Conservation (phyloP, 1,284 basidiomycete species). For the Pseudozyma tsukubaensis region DNA sequence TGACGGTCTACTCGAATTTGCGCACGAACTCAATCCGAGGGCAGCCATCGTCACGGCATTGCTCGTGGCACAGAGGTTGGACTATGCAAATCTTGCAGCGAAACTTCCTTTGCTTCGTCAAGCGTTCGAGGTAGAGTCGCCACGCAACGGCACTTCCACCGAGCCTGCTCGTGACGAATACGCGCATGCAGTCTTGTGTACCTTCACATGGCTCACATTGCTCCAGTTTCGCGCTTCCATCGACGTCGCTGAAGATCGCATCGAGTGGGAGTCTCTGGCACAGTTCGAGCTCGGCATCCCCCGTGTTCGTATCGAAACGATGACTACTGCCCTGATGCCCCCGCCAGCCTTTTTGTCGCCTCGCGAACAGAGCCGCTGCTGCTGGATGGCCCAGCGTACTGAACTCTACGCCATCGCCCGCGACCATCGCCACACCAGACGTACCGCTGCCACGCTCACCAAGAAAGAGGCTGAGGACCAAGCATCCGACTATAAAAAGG, state of each 20-base stretch:
- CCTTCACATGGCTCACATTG: conserved; percentile 42
- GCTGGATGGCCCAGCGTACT: conserved; percentile 48
- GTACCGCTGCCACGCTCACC: conserved; percentile 23
- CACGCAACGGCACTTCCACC: not conserved
- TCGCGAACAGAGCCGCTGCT: conserved; percentile 43
- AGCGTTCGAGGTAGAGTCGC: conserved; percentile 24
- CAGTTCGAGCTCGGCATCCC: conserved; percentile 37
- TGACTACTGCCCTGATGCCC: conserved; percentile 28
- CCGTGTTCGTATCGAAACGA: conserved; percentile 13
- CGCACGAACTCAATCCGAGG: conserved; percentile 38
- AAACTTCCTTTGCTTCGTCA: conserved; percentile 31
- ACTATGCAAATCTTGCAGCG: conserved; percentile 28
- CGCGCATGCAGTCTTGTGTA: conserved; percentile 40
- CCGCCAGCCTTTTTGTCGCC: conserved; percentile 34
- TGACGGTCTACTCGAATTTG: conserved; percentile 38
- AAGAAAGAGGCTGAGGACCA: conserved; percentile 45
- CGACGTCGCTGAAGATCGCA: conserved; percentile 44
- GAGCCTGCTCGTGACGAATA: conserved; percentile 31
- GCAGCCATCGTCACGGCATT: conserved; percentile 43
- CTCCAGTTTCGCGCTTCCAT: conserved; percentile 40
- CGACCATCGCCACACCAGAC: conserved; percentile 40
- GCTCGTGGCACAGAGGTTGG: conserved; percentile 28
- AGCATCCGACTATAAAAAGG: conserved; percentile 30
- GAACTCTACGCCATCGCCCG: conserved; percentile 39
- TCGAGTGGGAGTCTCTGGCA: conserved; percentile 41